Evolutionary conservation across 2,329 filamentous ascomycete species (phyloP).

Genomic region (Botrytis aclada): DNA sequence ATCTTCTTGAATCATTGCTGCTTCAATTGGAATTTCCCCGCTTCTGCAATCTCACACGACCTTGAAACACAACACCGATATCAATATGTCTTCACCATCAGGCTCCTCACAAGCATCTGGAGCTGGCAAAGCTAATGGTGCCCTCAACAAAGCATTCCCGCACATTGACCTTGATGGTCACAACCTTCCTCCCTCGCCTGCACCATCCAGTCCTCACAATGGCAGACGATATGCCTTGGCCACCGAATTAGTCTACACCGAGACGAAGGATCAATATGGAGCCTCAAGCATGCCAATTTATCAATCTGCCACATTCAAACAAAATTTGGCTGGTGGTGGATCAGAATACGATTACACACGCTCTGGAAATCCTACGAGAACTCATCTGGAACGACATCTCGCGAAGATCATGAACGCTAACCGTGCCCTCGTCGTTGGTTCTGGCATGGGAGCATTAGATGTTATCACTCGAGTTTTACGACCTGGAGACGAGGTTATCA

Average conservation of each 20-base stretch:
- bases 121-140: conserved; percentile 30
- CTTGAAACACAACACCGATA: conserved; percentile 18
- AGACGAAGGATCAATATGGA: conserved; percentile 95
- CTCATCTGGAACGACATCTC: conserved; percentile 91
- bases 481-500: conserved; percentile 94
- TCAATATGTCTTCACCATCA: conserved; percentile 39
- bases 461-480: conserved; percentile 89
- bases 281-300: conserved; percentile 96
- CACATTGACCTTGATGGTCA: conserved; percentile 79
- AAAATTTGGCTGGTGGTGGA: conserved; percentile 73
- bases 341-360: conserved; percentile 97
- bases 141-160: conserved; percentile 32
- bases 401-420: conserved; percentile 98
- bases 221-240: conserved; percentile 89
- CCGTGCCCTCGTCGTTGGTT: conserved; percentile 87
- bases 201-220: conserved; percentile 83
- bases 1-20: background rate
- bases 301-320: conserved; percentile 98
- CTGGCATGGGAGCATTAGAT: conserved; percentile 95
- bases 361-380: conserved; percentile 93
- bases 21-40: conserved; percentile 5
- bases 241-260: conserved; percentile 94
- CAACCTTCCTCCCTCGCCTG: conserved; percentile 84
- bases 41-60: background rate
- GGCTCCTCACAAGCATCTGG: conserved; percentile 25